Base-by-base conservation (phyloP, 768 basidiomycete species). In the Tylopilus balloui region DNA sequence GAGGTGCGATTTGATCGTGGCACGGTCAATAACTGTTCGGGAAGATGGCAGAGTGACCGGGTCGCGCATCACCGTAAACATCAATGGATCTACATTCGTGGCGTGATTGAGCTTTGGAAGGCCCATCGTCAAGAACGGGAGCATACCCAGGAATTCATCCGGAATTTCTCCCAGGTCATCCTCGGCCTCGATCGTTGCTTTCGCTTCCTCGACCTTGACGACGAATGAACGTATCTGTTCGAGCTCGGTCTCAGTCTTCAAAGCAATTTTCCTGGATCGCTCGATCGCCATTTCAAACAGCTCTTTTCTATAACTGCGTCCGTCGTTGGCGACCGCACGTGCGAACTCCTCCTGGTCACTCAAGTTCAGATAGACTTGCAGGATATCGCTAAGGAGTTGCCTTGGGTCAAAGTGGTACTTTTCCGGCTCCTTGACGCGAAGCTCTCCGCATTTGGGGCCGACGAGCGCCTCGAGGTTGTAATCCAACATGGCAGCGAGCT, bases 401-500 rank as follows among this genome's bases (percentile, higher is more conserved):
- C 78, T 84, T 1, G 95, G 92, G 43, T 88, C 80, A 74, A 97
- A 99, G 56, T 81, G 83, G 67, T 89, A 87, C 67, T 92, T 92
- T 59, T 94, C 88, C 7, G 83, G 82, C 45, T 96, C 84, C 52
- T 83, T 77, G 50, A 98, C 92, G 51, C 78, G 83, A 12, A 99
- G 78, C 31, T 95, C 87, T 54, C 86, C 81, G 69, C 85, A 94
- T 55, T 80, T 83, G 5, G 94, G 92, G 0, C 96, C 96, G 38
- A 84, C 90, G 20, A 99, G 81, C 2, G 84, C 85, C 42, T 86
- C 83, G 17, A 99, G 75, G 62, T 98, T 97, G 71, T 93, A 92
- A 64, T 96, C 90, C 60, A 99, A 70, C 89, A 96, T 97, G 1
- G 94, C 94, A 3, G 96, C 96, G 14, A 99, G 77, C 29, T 88